Conservation (phyloP, 768 basidiomycete species). For the Leucocoprinus sp. region DNA sequence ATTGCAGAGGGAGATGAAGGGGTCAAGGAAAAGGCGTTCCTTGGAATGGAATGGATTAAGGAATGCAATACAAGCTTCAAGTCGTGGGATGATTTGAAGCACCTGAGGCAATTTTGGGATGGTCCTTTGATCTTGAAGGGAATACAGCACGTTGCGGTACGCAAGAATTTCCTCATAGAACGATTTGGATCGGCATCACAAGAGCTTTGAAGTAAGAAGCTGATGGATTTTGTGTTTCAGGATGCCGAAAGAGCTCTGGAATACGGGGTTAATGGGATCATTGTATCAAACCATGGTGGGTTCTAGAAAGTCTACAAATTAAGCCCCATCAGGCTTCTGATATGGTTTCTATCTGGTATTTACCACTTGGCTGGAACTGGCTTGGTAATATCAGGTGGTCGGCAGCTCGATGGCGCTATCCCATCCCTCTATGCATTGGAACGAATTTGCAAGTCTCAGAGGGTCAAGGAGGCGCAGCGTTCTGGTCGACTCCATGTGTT, state of each 20-base stretch:
- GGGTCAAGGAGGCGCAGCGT: conserved; percentile 47
- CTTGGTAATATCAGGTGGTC: conserved; percentile 38
- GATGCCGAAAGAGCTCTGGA: conserved; percentile 69
- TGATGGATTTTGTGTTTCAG: conserved; percentile 15
- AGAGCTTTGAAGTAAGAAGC: too few species aligned
- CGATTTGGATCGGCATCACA: too few species aligned
- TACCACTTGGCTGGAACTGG: too few species aligned
- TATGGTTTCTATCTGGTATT: background rate
- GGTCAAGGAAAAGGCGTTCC: conserved; percentile 26
- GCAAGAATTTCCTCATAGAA: too few species aligned
- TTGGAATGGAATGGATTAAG: conserved; percentile 57
- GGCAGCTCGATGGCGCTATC: conserved; percentile 74
- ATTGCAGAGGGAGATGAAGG: conserved; percentile 40
- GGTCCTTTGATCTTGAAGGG: conserved; percentile 74
- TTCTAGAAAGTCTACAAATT: background rate
- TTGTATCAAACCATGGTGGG: conserved; percentile 76
- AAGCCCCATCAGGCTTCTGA: background rate
- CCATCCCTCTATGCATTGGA: conserved; percentile 67
- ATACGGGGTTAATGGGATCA: conserved; percentile 57
- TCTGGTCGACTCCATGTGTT: conserved; percentile 59
- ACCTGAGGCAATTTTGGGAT: conserved; percentile 67
- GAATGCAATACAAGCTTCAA: conserved; percentile 53
- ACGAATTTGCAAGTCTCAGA: conserved; percentile 54
- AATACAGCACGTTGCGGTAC: conserved; percentile 55
- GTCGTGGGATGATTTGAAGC: conserved; percentile 64